Evolutionary conservation across 1,284 basidiomycete species (phyloP), one percentile per base, ranked within the genome.

Genomic region (Pulveroboletus sp.): DNA sequence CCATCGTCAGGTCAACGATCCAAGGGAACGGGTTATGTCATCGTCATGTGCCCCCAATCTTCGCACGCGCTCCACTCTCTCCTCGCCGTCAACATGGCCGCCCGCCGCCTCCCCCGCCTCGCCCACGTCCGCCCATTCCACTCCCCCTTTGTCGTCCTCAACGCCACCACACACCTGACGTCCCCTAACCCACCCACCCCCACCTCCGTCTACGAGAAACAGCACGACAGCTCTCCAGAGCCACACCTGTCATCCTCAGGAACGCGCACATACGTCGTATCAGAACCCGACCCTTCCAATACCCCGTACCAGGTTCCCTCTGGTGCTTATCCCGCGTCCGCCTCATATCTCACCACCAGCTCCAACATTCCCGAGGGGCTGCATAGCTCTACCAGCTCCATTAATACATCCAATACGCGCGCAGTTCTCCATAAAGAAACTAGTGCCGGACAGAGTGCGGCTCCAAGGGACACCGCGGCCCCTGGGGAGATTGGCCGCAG

Each of bases 191-290:
- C 63, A 22, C 36, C 71, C 61, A 45, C 61, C 56, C n/a, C 63
- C 61, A 20, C 74, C 35, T 58, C 73, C 29, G 60, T 76, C 18
- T 84, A 85, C 71, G 82, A 85, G 68, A 85, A 86, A 65, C 79
- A 84, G 64, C 45, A 73, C 60, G 82, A 85, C 60, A 69, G 72
- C 65, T 75, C 77, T 29, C 67, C 78, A 28, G 83, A 86, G 60
- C 79, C 81, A 1, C 66, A 75, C 51, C 22, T 71, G n/a, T 73
- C 77, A 18, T 68, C 72, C 36, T 66, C 73, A 26, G 80, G 81
- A 43, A 73, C 77, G 31, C 81, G 79, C 59, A 84, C 81, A 54
- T 85, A 88, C 65, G 83, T 88, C 61, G 86, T 87, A 61, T 86
- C 84, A 42, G 78, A 85, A 62, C 86, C 86, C 31, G 84, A 86